A percentile compares a stretch with the other conserved stretches of the same genome.
Conservation (phyloP, 768 basidiomycete species). For the Lanmaoa rubissima region DNA sequence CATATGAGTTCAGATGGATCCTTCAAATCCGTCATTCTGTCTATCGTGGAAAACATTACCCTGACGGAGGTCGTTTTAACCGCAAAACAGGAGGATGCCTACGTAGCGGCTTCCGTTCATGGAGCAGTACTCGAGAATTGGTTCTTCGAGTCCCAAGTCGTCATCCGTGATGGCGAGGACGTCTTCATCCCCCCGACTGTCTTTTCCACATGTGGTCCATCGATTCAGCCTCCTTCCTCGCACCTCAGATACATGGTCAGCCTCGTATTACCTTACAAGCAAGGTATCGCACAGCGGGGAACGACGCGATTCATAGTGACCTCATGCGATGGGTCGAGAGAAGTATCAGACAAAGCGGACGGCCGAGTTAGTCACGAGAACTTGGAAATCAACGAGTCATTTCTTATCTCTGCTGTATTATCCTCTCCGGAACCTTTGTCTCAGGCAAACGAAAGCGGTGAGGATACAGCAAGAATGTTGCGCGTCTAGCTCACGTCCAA, state of each 20-base stretch:
- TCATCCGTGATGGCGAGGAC: constrained; percentile 53
- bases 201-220: constrained; percentile 17
- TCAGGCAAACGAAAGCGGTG: constrained; percentile 7
- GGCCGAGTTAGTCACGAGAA: constrained; percentile 32
- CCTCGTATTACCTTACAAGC: constrained; percentile 68
- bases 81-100: constrained; percentile 51
- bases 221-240: constrained; percentile 8
- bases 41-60: constrained; percentile 29
- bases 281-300: constrained; percentile 55
- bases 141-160: constrained; percentile 39
- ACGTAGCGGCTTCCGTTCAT: constrained; percentile 38
- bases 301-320: constrained; percentile 55
- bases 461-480: not conserved
- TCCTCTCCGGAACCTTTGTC: constrained; percentile 17
- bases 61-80: constrained; percentile 53
- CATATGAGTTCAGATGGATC: constrained; percentile 3
- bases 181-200: constrained; percentile 29
- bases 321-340: constrained; percentile 23
- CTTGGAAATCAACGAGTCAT: constrained; percentile 72
- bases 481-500: not conserved
- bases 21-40: constrained; percentile 19
- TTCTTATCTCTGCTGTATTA: constrained; percentile 56
- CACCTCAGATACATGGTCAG: constrained; percentile 47
- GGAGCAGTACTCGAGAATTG: constrained; percentile 40
- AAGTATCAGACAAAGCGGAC: constrained; percentile 3